Evolutionary conservation across 129 eudicot genomes (phyloP), one percentile per base, ranked within the genome.

Genomic region (Helichrysum umbraculigerum): DNA sequence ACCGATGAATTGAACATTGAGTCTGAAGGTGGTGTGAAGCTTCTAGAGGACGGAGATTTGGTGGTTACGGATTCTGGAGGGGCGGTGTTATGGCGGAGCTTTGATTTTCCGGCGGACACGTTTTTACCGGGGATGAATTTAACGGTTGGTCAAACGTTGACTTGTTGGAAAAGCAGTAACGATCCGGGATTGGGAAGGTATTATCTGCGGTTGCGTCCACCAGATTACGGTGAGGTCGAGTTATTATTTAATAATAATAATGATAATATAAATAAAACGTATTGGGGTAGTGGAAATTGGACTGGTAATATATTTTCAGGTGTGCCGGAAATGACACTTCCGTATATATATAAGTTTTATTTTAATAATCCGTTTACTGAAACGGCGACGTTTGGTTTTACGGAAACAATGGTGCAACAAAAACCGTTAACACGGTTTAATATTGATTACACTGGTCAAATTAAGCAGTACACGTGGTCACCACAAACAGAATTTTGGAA

Each of bases 111-210:
- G 70, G 77, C 93, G 3, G 96, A 93, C 75, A 93, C 98, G 75
- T 93, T 89, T 89, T 79, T 93, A 5, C 97, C 98, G 41, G 98
- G 98, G 50, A 88, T 90, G 97, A 90, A 90, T 78, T 72, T 93
- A 79, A 86, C 96, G 11, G 77, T 83, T 1, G 81, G 78, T 15
- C 76, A 66, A 62, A 68, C 71, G 67, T 86, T 93, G 68, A 87
- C 87, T 51, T 85, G 86, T 64, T 93, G 97, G 97, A 85, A 63
- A 73, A 87, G 87, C 64, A 68, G 78, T 3, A 76, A 70, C 61
- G 88, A 93, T 85, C 98, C 97, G 35, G 72, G 89, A n/a, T 85
- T 88, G 19, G 98, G 98, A n/a, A 83, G 65, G 88, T 92, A 87
- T 75, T 86, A 89, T 8, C 86, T 92, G 75, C 84, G 94, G 87